phyloP scores from a whole-genome alignment of 2,329 filamentous ascomycete species.

The Ceratocystiopsis brevicomis region DNA sequence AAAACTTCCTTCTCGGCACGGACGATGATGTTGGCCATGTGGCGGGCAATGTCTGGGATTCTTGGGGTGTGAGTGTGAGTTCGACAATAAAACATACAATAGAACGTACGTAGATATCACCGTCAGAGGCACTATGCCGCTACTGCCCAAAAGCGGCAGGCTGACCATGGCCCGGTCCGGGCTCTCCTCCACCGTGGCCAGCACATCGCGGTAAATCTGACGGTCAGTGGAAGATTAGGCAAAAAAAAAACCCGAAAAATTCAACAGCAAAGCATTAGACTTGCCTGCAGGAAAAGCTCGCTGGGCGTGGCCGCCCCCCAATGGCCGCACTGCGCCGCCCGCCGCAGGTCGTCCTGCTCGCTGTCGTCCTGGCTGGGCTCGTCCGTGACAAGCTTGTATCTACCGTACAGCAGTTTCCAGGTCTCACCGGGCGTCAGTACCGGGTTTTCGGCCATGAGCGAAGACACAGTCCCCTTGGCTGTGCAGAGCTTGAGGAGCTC shows the following conservation, averaged over 20 bases:
- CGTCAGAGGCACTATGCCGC: conserved; percentile 47
- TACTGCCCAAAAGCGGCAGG: conserved; percentile 30
- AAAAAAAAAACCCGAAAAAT: too few relatives aligned
- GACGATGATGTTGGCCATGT: conserved; percentile 60
- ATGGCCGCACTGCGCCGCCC: conserved; percentile 41
- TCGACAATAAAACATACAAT: neutral
- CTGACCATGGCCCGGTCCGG: conserved; percentile 31
- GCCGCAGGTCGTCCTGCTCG: conserved; percentile 27
- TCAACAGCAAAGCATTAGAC: too few relatives aligned
- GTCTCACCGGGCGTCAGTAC: conserved; percentile 31
- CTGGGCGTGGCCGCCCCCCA: conserved; percentile 47
- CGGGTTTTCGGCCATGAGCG: conserved; percentile 34
- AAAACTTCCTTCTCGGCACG: conserved; percentile 55
- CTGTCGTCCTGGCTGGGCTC: conserved; percentile 1
- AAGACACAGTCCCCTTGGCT: conserved; percentile 34
- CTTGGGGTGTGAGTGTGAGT: conserved; percentile 10
- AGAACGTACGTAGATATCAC: conserved; percentile 38
- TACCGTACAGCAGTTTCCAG: conserved; percentile 35
- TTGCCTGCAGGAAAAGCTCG: conserved; percentile 41
- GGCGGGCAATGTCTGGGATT: conserved; percentile 50
- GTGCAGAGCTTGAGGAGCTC: conserved; percentile 33
- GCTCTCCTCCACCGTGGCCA: conserved; percentile 34
- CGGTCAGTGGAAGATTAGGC: neutral
- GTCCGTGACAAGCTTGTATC: conserved; percentile 10
- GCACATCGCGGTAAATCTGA: conserved; percentile 45